Conservation (phyloP, 129 eudicot species). For the Escallonia herrerae region DNA sequence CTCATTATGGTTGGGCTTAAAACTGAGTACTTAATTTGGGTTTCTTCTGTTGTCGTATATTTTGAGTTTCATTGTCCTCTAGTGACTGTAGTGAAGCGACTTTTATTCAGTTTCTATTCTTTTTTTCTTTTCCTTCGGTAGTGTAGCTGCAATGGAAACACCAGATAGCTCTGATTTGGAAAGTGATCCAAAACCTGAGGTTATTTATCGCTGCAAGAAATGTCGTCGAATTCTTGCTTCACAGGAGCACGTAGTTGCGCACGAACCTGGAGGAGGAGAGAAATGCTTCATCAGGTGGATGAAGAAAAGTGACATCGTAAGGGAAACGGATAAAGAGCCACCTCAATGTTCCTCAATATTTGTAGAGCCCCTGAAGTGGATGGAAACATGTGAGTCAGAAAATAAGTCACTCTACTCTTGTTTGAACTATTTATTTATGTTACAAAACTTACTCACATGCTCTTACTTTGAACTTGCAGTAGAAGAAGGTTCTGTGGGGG, state of each 20-base stretch:
- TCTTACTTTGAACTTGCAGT: constrained; percentile 30
- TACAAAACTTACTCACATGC: too few relatives aligned
- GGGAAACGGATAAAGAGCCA: constrained; percentile 21
- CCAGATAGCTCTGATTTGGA: constrained; percentile 19
- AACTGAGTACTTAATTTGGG: too few relatives aligned
- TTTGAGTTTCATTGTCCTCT: too few relatives aligned
- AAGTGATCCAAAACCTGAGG: constrained; percentile 34
- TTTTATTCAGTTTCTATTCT: too few relatives aligned
- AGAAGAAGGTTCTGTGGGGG: constrained; percentile 61
- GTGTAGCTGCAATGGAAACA: constrained; percentile 27
- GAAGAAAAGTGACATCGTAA: constrained; percentile 33
- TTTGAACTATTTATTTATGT: not conserved
- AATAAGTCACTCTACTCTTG: not conserved
- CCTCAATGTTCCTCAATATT: constrained; percentile 76
- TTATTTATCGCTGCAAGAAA: constrained; percentile 71
- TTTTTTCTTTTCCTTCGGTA: too few relatives aligned
- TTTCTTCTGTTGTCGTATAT: too few relatives aligned
- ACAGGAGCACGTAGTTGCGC: constrained; percentile 54
- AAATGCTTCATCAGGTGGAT: constrained; percentile 53
- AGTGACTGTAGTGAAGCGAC: too few relatives aligned
- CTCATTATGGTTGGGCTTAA: too few relatives aligned
- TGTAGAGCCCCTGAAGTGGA: constrained; percentile 98
- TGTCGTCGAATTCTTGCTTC: constrained; percentile 87
- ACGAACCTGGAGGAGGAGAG: constrained; percentile 61
- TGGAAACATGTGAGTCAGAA: constrained; percentile 54